phyloP scores from a whole-genome alignment of 2,329 filamentous ascomycete species.

The Calcarisporium arbuscula region DNA sequence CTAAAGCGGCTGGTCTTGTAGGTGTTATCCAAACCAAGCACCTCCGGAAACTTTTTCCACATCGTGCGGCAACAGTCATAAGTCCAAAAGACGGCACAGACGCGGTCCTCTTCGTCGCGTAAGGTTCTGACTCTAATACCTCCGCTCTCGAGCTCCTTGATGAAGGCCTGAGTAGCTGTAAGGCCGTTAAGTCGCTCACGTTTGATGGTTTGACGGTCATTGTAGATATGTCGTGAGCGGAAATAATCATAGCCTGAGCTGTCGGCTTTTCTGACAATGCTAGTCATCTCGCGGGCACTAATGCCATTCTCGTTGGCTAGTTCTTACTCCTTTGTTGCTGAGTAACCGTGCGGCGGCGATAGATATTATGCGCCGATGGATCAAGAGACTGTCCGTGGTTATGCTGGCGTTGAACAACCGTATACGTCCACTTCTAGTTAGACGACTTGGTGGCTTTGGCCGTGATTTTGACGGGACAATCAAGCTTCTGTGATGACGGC shows the following conservation, averaged over 20 bases:
- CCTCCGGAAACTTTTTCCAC: slow-evolving; percentile 8
- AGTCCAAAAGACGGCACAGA: not conserved
- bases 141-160: not conserved
- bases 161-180: not conserved
- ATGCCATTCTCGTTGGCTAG: slow-evolving; percentile 1
- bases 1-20: slow-evolving; percentile 8
- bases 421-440: slow-evolving; percentile 4
- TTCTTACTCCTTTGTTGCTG: not conserved
- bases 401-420: not conserved
- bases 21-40: slow-evolving; percentile 7
- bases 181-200: slow-evolving; percentile 1
- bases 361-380: slow-evolving; percentile 3
- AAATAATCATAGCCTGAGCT: too few relatives aligned
- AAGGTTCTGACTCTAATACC: slow-evolving; percentile 1
- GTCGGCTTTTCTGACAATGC: too few relatives aligned
- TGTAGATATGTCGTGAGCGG: slow-evolving; percentile 1
- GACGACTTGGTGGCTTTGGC: slow-evolving; percentile 2
- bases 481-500: slow-evolving; percentile 4
- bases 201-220: slow-evolving; percentile 1
- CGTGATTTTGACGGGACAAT: slow-evolving; percentile 4
- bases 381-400: slow-evolving; percentile 3
- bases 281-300: slow-evolving; percentile 1
- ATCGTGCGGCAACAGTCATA: slow-evolving; percentile 1
- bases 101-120: not conserved
- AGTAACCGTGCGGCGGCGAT: not conserved